Conservation (phyloP, 306 rosid species). For the Elaeagnus macrophylla region DNA sequence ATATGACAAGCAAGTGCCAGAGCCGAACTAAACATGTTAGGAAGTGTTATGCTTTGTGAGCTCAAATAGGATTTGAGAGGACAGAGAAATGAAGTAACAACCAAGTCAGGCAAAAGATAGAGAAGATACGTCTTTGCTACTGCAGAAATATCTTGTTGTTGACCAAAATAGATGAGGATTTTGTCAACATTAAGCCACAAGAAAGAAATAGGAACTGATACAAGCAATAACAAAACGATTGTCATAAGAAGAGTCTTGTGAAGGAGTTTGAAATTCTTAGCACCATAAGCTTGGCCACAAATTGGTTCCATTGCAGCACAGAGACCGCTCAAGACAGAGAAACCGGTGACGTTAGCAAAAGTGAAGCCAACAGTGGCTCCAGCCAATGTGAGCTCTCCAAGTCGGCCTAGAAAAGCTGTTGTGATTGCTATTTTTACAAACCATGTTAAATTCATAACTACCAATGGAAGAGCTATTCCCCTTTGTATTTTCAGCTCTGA, state of each 20-base stretch:
- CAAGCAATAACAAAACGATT: slow-evolving; percentile 35
- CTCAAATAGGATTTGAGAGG: slow-evolving; percentile 76
- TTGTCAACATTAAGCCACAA: slow-evolving; percentile 77
- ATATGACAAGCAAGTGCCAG: slow-evolving; percentile 57
- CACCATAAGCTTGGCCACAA: slow-evolving; percentile 91
- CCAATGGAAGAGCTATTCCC: slow-evolving; percentile 54
- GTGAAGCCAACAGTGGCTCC: slow-evolving; percentile 76
- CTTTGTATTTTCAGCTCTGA: slow-evolving; percentile 54
- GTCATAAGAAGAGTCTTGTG: slow-evolving; percentile 80
- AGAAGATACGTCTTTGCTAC: slow-evolving; percentile 43
- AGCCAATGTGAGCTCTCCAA: slow-evolving; percentile 66
- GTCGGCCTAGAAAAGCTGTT: slow-evolving; percentile 70
- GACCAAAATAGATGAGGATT: slow-evolving; percentile 63
- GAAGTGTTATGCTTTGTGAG: slow-evolving; percentile 57
- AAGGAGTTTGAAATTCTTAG: slow-evolving; percentile 60
- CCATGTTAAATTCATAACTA: slow-evolving; percentile 78
- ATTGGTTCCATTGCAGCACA: slow-evolving; percentile 86
- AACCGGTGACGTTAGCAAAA: slow-evolving; percentile 90
- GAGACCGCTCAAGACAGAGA: slow-evolving; percentile 75
- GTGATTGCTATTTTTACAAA: slow-evolving; percentile 66
- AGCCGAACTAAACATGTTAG: slow-evolving; percentile 65
- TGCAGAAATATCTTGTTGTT: slow-evolving; percentile 45
- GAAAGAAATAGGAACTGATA: slow-evolving; percentile 56
- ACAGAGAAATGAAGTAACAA: slow-evolving; percentile 53
- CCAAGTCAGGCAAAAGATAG: slow-evolving; percentile 68